phyloP scores from a whole-genome alignment of 2,329 filamentous ascomycete genomes.

The Phyllosticta citrichinensis region DNA sequence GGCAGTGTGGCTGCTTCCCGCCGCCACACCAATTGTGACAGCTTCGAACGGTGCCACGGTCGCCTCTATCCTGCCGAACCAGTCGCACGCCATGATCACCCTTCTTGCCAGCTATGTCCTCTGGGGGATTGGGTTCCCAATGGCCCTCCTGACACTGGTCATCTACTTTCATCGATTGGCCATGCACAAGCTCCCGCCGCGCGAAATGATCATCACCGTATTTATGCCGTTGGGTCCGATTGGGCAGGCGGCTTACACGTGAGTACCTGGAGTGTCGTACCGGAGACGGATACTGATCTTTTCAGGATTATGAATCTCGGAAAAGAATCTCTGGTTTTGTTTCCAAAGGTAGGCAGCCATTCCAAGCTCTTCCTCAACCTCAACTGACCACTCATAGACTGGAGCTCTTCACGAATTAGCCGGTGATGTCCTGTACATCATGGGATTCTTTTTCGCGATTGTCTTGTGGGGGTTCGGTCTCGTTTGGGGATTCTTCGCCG shows the following conservation, averaged over 20 bases:
- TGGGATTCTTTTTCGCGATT: constrained; percentile 44
- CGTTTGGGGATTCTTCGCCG: constrained; percentile 45
- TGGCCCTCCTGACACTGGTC: constrained; percentile 53
- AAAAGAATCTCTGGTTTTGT: constrained; percentile 32
- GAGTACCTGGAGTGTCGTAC: neutral
- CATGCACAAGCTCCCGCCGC: constrained; percentile 54
- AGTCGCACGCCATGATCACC: constrained; percentile 48
- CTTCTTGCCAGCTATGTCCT: constrained; percentile 57
- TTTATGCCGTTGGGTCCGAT: constrained; percentile 59
- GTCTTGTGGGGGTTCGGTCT: constrained; percentile 49
- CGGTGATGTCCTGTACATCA: constrained; percentile 48
- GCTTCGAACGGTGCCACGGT: constrained; percentile 55
- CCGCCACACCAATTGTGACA: constrained; percentile 57
- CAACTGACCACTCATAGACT: constrained; percentile 2
- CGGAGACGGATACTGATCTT: neutral
- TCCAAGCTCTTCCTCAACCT: neutral
- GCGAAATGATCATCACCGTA: constrained; percentile 57
- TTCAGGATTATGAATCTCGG: constrained; percentile 39
- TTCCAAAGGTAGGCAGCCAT: constrained; percentile 24
- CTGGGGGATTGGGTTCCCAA: constrained; percentile 54
- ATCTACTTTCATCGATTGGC: constrained; percentile 62
- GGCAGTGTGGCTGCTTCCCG: constrained; percentile 55
- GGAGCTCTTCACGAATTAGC: constrained; percentile 29
- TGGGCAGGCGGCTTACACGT: constrained; percentile 53
- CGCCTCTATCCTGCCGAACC: constrained; percentile 48